A percentile compares a stretch with the other conserved stretches of the same genome.
Evolutionary conservation across 2,329 filamentous ascomycete genomes (phyloP).

Genomic region (Thermothelomyces thermophilus): DNA sequence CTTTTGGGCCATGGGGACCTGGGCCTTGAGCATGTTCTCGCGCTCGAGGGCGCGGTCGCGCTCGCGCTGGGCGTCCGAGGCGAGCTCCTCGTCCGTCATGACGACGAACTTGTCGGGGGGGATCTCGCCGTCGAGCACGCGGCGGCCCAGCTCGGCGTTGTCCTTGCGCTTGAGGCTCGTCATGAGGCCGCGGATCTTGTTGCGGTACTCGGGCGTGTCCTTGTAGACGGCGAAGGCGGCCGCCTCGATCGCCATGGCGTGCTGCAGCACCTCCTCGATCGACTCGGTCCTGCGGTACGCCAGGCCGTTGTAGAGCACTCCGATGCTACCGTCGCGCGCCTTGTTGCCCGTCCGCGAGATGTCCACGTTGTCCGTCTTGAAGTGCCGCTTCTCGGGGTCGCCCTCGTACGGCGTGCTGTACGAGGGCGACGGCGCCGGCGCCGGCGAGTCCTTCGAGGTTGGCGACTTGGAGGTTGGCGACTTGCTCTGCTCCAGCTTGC

Average conservation of each 20-base stretch:
- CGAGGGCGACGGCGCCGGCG: constrained; percentile 30
- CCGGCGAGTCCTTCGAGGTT: constrained; percentile 46
- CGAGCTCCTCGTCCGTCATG: constrained; percentile 88
- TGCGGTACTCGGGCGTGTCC: constrained; percentile 69
- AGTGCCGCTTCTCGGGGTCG: constrained; percentile 72
- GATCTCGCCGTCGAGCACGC: constrained; percentile 71
- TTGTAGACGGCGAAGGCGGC: constrained; percentile 66
- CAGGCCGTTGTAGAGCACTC: constrained; percentile 89
- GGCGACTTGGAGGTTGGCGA: constrained; percentile 32
- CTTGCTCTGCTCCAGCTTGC: constrained; percentile 31
- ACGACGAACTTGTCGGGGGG: constrained; percentile 65
- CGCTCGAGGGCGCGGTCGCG: constrained; percentile 70
- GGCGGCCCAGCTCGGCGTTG: constrained; percentile 68
- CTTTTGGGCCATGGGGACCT: constrained; percentile 88
- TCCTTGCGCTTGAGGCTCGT: constrained; percentile 91
- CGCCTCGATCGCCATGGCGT: constrained; percentile 74
- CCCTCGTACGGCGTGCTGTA: constrained; percentile 48
- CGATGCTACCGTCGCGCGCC: constrained; percentile 77
- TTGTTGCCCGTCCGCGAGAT: constrained; percentile 66
- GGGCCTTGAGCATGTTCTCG: constrained; percentile 96
- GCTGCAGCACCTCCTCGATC: constrained; percentile 63
- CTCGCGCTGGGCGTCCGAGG: constrained; percentile 72
- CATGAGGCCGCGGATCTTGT: constrained; percentile 87
- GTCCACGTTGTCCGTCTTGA: constrained; percentile 74
- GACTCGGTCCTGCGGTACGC: constrained; percentile 64